Base-by-base conservation (phyloP, 257 asterid species). In the Solanum medicagineum region DNA sequence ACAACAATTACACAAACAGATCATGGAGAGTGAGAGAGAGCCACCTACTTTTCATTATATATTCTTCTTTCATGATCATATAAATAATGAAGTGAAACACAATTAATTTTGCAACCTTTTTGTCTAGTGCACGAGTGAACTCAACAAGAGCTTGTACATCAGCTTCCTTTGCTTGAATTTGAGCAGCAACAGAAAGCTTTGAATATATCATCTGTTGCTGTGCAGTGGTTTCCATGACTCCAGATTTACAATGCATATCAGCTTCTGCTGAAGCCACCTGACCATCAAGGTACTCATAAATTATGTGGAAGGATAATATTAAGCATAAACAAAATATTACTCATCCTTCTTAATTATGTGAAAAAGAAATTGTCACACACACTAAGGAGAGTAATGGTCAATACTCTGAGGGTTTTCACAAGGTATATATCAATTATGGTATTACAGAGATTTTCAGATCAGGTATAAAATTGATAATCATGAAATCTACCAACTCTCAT, bases 101-200 rank as follows among this genome's bases (percentile, higher is more conserved):
- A 24, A 24, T 51, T 10, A 75, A 29, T 66, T 44, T 54, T 22
- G 40, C 47, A 44, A 96, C 98, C 99, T 95, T 96, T 90, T 95
- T 95, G 68, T 96, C 97, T 55, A 96, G 98, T 51, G 95, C 94
- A 88, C 97, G 92, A 82, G 92, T 92, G 85, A 96, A 88, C 84
- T 94, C 90, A 24, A 95, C 92, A 83, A 96, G 94, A 86, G 97
- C 99, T 89, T 89, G 94, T 68, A 92, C 89, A 91, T 95, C 99
- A 79, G 97, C 99, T 89, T 95, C 99, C 89, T 91, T 96, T n/a
- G 97, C 93, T 73, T 91, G 98, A 87, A 88, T 87, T 87, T 90
- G 94, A 86, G 91, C 91, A 62, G 85, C 82, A 63, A 87, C 57
- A 87, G 83, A 29, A 81, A 88, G 87, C 87, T 90, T 93, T 49